Evolutionary conservation across 768 basidiomycete genomes (phyloP).

Genomic region (Agaricus sinodeliciosus): DNA sequence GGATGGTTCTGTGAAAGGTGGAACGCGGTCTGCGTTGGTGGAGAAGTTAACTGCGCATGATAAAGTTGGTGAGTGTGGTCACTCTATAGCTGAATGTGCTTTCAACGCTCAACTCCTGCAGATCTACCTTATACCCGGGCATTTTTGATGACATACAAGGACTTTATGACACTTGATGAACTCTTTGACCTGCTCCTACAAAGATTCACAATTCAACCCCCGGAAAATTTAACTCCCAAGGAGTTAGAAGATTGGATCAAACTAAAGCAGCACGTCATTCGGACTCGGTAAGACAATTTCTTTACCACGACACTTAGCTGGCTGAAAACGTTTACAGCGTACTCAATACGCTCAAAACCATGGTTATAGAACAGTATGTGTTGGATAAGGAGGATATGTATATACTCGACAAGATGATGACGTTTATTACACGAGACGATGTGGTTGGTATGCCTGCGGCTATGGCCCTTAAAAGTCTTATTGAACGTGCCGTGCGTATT

Average conservation of each 20-base stretch:
- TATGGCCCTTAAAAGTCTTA: constrained; percentile 64
- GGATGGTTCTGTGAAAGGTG: constrained; percentile 80
- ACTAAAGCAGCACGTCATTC: constrained; percentile 82
- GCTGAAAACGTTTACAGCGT: constrained; percentile 44
- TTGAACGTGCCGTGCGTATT: constrained; percentile 71
- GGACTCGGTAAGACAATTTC: constrained; percentile 61
- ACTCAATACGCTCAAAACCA: constrained; percentile 83
- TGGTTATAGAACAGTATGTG: constrained; percentile 79
- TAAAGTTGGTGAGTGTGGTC: constrained; percentile 53
- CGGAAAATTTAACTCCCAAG: constrained; percentile 49
- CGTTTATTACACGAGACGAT: constrained; percentile 65
- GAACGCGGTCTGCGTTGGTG: constrained; percentile 79
- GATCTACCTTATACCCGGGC: constrained; percentile 80
- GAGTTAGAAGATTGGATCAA: constrained; percentile 78
- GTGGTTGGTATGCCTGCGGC: constrained; percentile 62
- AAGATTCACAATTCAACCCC: constrained; percentile 75
- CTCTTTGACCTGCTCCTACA: constrained; percentile 75
- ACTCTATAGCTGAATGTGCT: too few relatives aligned
- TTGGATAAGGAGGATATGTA: constrained; percentile 83
- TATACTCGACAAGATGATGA: constrained; percentile 76
- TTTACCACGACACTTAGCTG: not conserved
- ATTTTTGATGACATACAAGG: constrained; percentile 95
- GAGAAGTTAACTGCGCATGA: constrained; percentile 91
- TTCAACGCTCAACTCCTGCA: constrained; percentile 18
- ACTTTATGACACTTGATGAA: constrained; percentile 80